Percentiles rank a stretch among this genome's conserved stretches.
These are phyloP conservation scores for Hypomyces rosellus DNA, from an alignment of 2,329 filamentous ascomycete genomes.

Conservation along the genomic window DNA sequence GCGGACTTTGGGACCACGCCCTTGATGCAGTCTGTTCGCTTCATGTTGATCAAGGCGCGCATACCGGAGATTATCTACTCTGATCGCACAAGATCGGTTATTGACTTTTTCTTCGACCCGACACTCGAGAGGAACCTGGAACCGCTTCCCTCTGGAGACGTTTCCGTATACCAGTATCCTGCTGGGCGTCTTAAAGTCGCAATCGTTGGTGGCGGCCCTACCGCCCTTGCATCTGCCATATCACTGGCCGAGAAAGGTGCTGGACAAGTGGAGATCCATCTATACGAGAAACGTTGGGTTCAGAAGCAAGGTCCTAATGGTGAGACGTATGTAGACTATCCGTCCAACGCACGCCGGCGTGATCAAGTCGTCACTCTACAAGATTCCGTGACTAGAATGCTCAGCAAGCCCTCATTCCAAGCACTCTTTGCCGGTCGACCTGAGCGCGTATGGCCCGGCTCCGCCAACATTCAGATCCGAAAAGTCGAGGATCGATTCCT, in stretches of 20 bases:
- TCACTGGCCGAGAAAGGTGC: conserved; percentile 28
- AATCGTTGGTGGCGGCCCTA: conserved; percentile 28
- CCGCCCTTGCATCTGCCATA: conserved; percentile 27
- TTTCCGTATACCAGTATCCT: conserved; percentile 23
- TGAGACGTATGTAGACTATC: conserved; percentile 21
- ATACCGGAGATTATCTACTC: conserved; percentile 18
- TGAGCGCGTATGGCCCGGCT: conserved; percentile 30
- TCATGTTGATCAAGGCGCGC: conserved; percentile 27
- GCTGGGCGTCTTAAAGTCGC: conserved; percentile 22
- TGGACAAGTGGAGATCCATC: conserved; percentile 26
- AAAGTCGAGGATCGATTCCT: conserved; percentile 33
- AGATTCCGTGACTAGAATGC: conserved; percentile 26
- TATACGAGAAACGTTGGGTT: conserved; percentile 30
- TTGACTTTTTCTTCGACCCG: conserved; percentile 32
- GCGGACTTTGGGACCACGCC: conserved; percentile 23
- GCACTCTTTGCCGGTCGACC: conserved; percentile 27
- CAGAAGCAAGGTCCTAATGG: conserved; percentile 15
- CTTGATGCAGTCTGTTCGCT: conserved; percentile 28
- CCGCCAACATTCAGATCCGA: conserved; percentile 32
- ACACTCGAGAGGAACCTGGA: conserved; percentile 23
- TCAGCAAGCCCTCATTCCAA: conserved; percentile 21
- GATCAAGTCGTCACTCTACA: conserved; percentile 32
- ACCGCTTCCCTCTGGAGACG: conserved; percentile 16
- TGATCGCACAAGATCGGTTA: conserved; percentile 19
- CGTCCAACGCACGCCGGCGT: conserved; percentile 22